Base-by-base conservation (phyloP, 2,329 filamentous ascomycete species). In the Dothidotthia symphoricarpi region DNA sequence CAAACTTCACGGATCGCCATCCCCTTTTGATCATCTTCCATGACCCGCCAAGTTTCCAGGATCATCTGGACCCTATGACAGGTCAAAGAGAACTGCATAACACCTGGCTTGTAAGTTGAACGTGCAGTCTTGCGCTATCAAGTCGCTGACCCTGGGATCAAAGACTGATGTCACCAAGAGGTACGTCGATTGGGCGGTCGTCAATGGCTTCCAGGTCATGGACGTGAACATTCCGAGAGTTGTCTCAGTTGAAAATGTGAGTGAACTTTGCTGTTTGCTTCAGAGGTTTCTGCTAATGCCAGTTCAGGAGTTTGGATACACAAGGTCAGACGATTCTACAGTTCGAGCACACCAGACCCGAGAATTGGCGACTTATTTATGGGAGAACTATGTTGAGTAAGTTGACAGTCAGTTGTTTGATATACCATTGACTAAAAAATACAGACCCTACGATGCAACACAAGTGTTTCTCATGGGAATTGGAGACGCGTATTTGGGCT, bases 341-440 rank as follows among this genome's bases (percentile, higher is more conserved):
- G 45, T 50, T 34, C 63, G 70, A 24, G 61, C 59, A 7, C 63
- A 63, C 16, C 73, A 74, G 36, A 77, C 75, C 0, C 81, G 85
- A 45, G 83, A 91, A 44, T 72, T 96, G 9, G 81, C 91, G 4
- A 82, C 78, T 43, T 97, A 95, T 59, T 73, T 98, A 11, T 98
- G 93, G 93, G 90, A 96, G 55, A 98, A 98, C 61, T 96, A 96
- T 59, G 81, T 98, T 14, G 87, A 95, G 72, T 80, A 66, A 54
- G 72, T 51, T 12, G 14, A 16, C 4, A 4, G 6, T 7, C 3
- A 10, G 11, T 15, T 30, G 12, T 28, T 19, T 0, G n/a, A 16
- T 6, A 5, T 12, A n/a, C 13, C 22, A 17, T 22, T 49, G 27
- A 45, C 50, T n/a, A n/a, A 49, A 31, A 53, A 4, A 19, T 29